Evolutionary conservation across 108 stramenopile genomes (phyloP).

Genomic region (Cyclotella baltica): DNA sequence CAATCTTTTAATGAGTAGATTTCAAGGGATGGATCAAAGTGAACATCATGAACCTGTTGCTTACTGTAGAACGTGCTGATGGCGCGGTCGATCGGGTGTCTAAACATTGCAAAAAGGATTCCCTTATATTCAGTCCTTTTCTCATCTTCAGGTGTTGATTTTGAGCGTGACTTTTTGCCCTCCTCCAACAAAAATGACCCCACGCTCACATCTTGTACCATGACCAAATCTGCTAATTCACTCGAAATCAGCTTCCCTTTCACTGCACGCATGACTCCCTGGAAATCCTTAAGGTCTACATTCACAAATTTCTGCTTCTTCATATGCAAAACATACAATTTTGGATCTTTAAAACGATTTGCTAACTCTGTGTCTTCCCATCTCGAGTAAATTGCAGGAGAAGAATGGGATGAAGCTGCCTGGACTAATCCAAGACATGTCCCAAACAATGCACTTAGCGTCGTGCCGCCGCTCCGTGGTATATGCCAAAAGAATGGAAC

Average conservation of each 20-base stretch:
- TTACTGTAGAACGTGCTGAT: slow-evolving; percentile 44
- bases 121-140: slow-evolving; percentile 16
- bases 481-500: slow-evolving; percentile 51
- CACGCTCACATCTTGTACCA: slow-evolving; percentile 37
- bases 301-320: slow-evolving; percentile 45
- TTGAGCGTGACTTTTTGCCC: not conserved
- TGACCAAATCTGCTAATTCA: slow-evolving; percentile 38
- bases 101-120: slow-evolving; percentile 48
- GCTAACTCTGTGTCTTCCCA: slow-evolving; percentile 27
- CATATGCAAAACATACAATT: slow-evolving; percentile 29
- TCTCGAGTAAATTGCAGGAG: slow-evolving; percentile 26
- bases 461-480: slow-evolving; percentile 35
- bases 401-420: slow-evolving; percentile 40
- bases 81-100: slow-evolving; percentile 54
- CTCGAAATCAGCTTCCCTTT: slow-evolving; percentile 32
- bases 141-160: too few relatives aligned
- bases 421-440: slow-evolving; percentile 32
- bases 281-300: slow-evolving; percentile 42
- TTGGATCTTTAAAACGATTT: slow-evolving; percentile 28
- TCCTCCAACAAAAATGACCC: slow-evolving; percentile 32
- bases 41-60: slow-evolving; percentile 25
- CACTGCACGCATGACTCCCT: slow-evolving; percentile 43
- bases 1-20: slow-evolving; percentile 45
- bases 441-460: slow-evolving; percentile 25
- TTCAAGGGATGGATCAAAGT: slow-evolving; percentile 45